Conservation (phyloP, 2,329 filamentous ascomycete species). For the Monilinia laxa region DNA sequence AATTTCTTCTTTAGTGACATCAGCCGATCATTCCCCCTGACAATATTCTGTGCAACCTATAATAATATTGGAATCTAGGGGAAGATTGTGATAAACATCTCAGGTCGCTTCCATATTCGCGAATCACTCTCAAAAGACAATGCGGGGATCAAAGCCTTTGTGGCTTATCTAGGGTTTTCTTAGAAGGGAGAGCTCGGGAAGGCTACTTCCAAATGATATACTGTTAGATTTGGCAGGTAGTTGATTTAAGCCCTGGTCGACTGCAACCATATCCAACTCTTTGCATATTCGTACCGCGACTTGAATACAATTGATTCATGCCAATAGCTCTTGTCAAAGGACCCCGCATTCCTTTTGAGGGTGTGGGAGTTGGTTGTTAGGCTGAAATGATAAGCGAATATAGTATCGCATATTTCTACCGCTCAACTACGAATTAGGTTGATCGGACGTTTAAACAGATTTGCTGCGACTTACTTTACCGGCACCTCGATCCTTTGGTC, state of each 20-base stretch:
- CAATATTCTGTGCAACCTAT: constrained; percentile 7
- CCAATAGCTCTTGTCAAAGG: not conserved
- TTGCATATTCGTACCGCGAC: not conserved
- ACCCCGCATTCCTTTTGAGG: not conserved
- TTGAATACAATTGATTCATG: not conserved
- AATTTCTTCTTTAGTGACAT: constrained; percentile 15
- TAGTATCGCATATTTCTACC: not conserved
- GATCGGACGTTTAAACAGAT: not conserved
- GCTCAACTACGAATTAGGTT: not conserved
- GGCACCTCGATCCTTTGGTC: not conserved
- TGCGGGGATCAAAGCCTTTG: constrained; percentile 7
- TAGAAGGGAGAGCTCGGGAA: not conserved
- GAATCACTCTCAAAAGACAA: constrained; percentile 4
- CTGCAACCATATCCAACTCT: not conserved
- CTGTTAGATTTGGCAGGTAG: constrained; percentile 12
- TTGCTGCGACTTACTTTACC: not conserved
- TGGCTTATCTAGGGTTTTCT: not conserved
- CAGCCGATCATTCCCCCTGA: constrained; percentile 21
- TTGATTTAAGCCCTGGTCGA: not conserved
- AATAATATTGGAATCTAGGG: not conserved
- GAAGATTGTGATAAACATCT: not conserved
- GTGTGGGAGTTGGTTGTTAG: not conserved
- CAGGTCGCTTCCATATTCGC: not conserved
- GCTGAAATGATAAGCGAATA: not conserved
- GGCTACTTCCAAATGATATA: not conserved